These are phyloP conservation scores for Emmonsiellopsis sp. DNA, from an alignment of 2,329 filamentous ascomycete species.

Conservation along the genomic window DNA sequence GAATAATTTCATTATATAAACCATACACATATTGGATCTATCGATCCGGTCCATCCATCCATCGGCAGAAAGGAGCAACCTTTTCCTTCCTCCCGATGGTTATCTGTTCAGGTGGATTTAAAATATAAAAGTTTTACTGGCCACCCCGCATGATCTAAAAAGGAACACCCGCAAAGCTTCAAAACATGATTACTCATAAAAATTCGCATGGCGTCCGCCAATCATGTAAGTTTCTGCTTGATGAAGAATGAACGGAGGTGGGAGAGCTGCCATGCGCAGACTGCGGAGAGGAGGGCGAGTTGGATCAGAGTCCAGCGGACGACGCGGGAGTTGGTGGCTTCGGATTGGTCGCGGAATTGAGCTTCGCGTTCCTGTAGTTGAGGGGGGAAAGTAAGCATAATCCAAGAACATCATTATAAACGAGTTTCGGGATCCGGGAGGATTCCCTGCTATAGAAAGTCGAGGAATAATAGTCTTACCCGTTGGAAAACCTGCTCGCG, in stretches of 20 bases:
- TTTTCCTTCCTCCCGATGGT: background rate
- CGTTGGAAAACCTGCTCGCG: slow-evolving; percentile 95
- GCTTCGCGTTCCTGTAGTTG: slow-evolving; percentile 75
- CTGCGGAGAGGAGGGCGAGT: slow-evolving; percentile 69
- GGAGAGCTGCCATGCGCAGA: slow-evolving; percentile 94
- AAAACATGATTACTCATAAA: background rate
- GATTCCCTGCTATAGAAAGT: background rate
- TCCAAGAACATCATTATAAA: too few relatives aligned
- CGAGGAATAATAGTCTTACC: slow-evolving; percentile 41
- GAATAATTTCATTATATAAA: background rate
- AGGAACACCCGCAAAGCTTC: background rate
- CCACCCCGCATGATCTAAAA: too few relatives aligned
- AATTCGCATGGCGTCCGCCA: background rate
- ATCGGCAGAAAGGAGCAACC: background rate
- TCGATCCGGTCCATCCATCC: too few relatives aligned
- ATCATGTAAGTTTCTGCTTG: slow-evolving; percentile 94
- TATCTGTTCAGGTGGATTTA: too few relatives aligned
- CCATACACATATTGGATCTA: background rate
- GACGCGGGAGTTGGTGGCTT: slow-evolving; percentile 82
- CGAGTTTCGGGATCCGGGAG: background rate
- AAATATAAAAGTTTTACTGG: too few relatives aligned
- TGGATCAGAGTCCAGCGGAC: slow-evolving; percentile 92
- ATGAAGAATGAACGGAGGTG: slow-evolving; percentile 97
- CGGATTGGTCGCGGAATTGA: slow-evolving; percentile 96
- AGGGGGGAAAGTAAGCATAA: background rate